phyloP scores from a whole-genome alignment of 768 basidiomycete genomes.

The Kwoniella dendrophila region DNA sequence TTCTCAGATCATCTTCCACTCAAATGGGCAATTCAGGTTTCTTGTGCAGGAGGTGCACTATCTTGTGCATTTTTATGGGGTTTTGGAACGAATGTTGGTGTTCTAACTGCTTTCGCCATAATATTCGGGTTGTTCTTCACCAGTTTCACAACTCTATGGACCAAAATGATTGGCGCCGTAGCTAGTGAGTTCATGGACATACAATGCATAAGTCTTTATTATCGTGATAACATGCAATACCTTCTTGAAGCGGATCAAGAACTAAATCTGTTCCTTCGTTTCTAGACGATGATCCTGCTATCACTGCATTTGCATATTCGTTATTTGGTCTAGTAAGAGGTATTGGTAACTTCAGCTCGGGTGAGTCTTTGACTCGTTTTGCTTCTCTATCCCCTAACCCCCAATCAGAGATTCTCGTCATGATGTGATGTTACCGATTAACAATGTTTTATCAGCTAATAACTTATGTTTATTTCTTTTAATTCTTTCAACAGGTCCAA shows the following conservation, averaged over 20 bases:
- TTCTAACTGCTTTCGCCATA: conserved; percentile 40
- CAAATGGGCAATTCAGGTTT: conserved; percentile 35
- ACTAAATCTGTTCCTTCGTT: conserved; percentile 29
- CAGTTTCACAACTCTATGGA: conserved; percentile 45
- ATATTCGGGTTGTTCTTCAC: conserved; percentile 40
- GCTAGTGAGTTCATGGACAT: conserved; percentile 31
- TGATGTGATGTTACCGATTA: neutral
- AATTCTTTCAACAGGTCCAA: conserved; percentile 32
- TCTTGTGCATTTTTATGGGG: conserved; percentile 52
- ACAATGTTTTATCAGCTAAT: neutral
- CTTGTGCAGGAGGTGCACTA: conserved; percentile 38
- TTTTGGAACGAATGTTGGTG: conserved; percentile 37
- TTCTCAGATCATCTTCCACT: conserved; percentile 44
- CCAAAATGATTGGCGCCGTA: conserved; percentile 43
- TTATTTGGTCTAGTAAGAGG: conserved; percentile 44
- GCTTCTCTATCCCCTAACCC: neutral
- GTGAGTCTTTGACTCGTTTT: conserved; percentile 19
- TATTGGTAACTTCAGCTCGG: conserved; percentile 48
- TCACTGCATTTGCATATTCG: conserved; percentile 38
- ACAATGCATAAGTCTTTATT: neutral
- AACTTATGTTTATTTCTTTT: neutral
- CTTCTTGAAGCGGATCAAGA: conserved; percentile 38
- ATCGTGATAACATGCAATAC: conserved; percentile 7
- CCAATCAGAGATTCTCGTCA: neutral
- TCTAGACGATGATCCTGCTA: conserved; percentile 41